Percentiles rank a stretch among this genome's conserved stretches.
These are phyloP conservation scores for Jatropha multifida DNA, from an alignment of 441 rosid species.

Conservation along the genomic window DNA sequence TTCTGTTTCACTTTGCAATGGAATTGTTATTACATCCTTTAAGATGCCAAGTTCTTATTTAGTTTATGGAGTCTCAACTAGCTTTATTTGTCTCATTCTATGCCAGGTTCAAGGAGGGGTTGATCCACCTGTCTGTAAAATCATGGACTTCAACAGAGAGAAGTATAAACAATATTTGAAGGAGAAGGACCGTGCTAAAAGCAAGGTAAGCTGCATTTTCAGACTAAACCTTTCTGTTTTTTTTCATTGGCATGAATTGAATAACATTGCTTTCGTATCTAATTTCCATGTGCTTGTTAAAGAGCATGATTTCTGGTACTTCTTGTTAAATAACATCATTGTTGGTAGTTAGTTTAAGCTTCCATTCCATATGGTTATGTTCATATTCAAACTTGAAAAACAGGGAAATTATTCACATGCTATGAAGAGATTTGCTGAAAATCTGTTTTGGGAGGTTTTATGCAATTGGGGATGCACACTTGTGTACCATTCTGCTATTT, in stretches of 20 bases:
- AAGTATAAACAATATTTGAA: slow-evolving; percentile 31
- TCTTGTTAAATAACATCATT: background rate
- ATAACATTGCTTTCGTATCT: background rate
- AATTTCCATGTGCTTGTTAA: background rate
- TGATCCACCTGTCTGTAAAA: slow-evolving; percentile 66
- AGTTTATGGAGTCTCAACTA: background rate
- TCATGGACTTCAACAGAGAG: slow-evolving; percentile 54
- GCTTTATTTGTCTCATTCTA: background rate
- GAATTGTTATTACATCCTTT: background rate
- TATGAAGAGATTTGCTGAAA: no score
- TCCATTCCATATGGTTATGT: no score
- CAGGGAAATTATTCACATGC: no score
- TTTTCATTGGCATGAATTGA: background rate
- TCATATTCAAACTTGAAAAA: no score
- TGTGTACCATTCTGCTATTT: no score
- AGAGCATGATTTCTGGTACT: background rate
- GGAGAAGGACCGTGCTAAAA: slow-evolving; percentile 59
- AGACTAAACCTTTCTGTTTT: slow-evolving; percentile 18
- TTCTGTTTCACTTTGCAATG: background rate
- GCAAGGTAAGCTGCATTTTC: slow-evolving; percentile 43
- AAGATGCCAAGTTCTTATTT: background rate
- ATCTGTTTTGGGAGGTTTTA: no score
- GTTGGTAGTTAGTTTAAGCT: background rate
- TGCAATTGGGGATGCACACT: no score
- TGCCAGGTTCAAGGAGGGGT: slow-evolving; percentile 48